Evolutionary conservation across 2,329 filamentous ascomycete species (phyloP), one percentile per base, ranked within the genome.

Genomic region (Seiridium unicorne): DNA sequence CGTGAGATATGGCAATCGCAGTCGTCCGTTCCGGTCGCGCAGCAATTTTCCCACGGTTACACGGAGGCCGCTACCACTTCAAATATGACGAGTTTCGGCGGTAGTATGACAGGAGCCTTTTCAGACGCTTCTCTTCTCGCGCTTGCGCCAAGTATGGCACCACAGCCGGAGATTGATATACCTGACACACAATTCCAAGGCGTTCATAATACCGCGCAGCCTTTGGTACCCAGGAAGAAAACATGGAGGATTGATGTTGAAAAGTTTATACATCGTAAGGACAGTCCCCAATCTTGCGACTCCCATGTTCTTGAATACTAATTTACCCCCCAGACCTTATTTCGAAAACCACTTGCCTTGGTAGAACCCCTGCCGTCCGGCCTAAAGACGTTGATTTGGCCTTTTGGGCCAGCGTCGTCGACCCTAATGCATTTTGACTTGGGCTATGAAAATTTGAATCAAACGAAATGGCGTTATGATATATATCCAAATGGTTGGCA

Each of bases 241-340:
- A 35, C 5, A 35, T 60, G 42, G 48, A 57, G 44, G 8, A 61
- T 75, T 3, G 68, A 72, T 59, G 66, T 75, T 7, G 59, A 67
- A 1, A 65, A 60, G 10, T 65, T 75, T 38, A 44, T 73, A 13
- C 55, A 68, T 34, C 65, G 73, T 74, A 67, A 63, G 70, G 64
- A 54, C 13, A 47, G 34, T 5, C 11, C 5, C 38, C 13, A 42
- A 42, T 35, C 34, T 26, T 26, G 18, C 18, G 18, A 26, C 18
- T 26, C 18, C 18, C 18, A 26, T 26, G 18, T 26, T 26, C 18
- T 26, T 26, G 18, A 26, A 26, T 26, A 26, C 18, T 26, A 26
- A 26, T 26, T 26, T 26, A 26, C 18, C 18, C 18, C 18, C 18
- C 18, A 26, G 18, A 26, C 18, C 60, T 73, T 34, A 63, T 67